These are phyloP conservation scores for Ustilago loliicola DNA, from an alignment of 1,284 basidiomycete species.

Conservation along the genomic window DNA sequence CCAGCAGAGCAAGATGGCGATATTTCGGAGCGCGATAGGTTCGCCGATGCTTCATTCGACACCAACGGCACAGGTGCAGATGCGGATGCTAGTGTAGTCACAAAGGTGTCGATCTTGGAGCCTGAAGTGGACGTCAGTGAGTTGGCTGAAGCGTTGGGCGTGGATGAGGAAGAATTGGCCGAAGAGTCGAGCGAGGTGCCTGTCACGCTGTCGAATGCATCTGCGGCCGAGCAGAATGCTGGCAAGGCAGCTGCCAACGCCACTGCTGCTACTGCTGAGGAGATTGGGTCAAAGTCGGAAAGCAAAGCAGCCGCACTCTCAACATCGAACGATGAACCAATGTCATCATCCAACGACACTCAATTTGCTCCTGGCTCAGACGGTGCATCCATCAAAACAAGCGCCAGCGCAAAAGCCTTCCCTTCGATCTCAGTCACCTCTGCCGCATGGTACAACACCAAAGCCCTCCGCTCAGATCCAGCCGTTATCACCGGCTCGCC, in stretches of 20 bases:
- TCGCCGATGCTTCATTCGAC: constrained; percentile 42
- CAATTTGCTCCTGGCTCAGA: constrained; percentile 12
- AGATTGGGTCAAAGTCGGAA: not conserved
- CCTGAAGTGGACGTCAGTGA: constrained; percentile 51
- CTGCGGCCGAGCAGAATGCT: not conserved
- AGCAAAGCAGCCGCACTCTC: not conserved
- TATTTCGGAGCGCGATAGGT: constrained; percentile 21
- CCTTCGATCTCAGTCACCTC: constrained; percentile 57
- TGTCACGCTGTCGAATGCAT: no score
- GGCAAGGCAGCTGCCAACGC: not conserved
- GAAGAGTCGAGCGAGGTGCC: not conserved
- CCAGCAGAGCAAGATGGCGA: constrained; percentile 21
- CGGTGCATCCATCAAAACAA: constrained; percentile 32
- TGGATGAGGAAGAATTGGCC: not conserved
- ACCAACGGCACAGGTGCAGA: constrained; percentile 19
- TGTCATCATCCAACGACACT: constrained; percentile 1
- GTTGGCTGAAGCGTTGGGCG: constrained; percentile 39
- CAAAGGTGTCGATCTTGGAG: constrained; percentile 45
- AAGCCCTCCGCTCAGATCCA: constrained; percentile 30
- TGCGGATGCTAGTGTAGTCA: constrained; percentile 33
- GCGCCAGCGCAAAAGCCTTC: constrained; percentile 49
- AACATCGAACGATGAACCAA: not conserved
- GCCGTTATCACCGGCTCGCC: constrained; percentile 18
- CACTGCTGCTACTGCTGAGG: not conserved
- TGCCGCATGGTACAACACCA: constrained; percentile 58